Base-by-base conservation (phyloP, 495 filamentous ascomycete genomes). In the Tuber brumale region DNA sequence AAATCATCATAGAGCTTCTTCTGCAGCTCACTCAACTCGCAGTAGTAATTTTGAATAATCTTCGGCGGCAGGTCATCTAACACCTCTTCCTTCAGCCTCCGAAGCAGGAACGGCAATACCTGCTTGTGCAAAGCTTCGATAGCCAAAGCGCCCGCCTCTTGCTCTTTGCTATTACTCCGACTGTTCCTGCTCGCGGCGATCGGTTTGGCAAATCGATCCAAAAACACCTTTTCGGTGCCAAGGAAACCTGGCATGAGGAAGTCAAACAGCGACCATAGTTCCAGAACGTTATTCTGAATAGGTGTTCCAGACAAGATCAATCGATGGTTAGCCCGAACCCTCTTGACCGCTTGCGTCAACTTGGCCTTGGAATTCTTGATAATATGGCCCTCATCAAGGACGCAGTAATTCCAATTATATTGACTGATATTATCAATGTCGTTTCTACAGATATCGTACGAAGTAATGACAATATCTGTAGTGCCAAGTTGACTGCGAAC, bases 1-100 rank as follows among this genome's bases (percentile, higher is more conserved):
- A 99, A 98, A 82, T 97, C 94, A 69, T 98, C 95, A 81, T 97
- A 98, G 3, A 99, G 89, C 84, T 91, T 94, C 85, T 91, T 93
- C 84, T 99, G 95, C 41, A 99, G 86, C 43, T 97, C 95, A 84
- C 93, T 97, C 42, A 97, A 94, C 84, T 99, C 95, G 84, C 95
- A 99, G 86, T 99, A 99, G 86, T 99, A 99, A 84, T 99, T 99
- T 81, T 99, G 95, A 31, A 99, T 88, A 81, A 99, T 99, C 89
- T 99, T 99, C 19, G 95, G 95, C 8, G 95, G 95, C 69, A 99
- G 88, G 79, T 99, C 95, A 79, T 98, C 92, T 69, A 99, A 87
- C 12, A 99, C 95, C 83, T 99, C 95, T 85, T 99, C 95, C 86
- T 99, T 99, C 81, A 99, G 88, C 81, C 95, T 94, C 71, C 95